Evolutionary conservation across 257 asterid species (phyloP).

Genomic region (Lantana camara): DNA sequence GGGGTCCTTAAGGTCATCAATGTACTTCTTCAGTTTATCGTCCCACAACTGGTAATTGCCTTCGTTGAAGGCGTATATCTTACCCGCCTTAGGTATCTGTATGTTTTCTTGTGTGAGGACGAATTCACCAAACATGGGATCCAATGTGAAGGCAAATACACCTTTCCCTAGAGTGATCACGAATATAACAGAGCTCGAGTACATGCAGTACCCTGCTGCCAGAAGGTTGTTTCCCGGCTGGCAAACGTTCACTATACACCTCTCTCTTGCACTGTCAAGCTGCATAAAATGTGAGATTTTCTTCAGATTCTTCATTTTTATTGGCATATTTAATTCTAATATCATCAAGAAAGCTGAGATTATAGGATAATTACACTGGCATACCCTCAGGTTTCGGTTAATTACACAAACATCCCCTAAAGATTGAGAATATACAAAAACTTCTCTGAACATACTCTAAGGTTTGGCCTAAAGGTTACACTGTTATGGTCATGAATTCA

Average conservation of each 20-base stretch:
- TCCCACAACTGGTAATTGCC: slow-evolving; percentile 96
- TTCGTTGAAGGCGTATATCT: slow-evolving; percentile 83
- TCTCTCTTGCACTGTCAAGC: slow-evolving; percentile 59
- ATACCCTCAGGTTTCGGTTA: no score
- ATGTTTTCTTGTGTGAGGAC: slow-evolving; percentile 74
- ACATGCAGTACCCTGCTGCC: slow-evolving; percentile 96
- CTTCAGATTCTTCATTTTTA: background rate
- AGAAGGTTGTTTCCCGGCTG: slow-evolving; percentile 90
- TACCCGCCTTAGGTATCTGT: slow-evolving; percentile 82
- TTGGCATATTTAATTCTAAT: background rate
- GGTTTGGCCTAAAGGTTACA: no score
- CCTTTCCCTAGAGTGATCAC: slow-evolving; percentile 80
- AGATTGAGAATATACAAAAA: no score
- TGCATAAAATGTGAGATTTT: slow-evolving; percentile 28
- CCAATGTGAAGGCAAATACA: slow-evolving; percentile 76
- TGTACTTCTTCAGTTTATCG: slow-evolving; percentile 78
- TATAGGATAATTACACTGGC: no score
- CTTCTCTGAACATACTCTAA: no score
- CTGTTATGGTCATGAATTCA: no score
- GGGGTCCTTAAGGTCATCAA: slow-evolving; percentile 87
- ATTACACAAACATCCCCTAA: no score
- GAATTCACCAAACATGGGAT: slow-evolving; percentile 93
- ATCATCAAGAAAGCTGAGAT: background rate
- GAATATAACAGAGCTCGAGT: slow-evolving; percentile 87
- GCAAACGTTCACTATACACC: slow-evolving; percentile 83